Evolutionary conservation across 1,284 basidiomycete genomes (phyloP).

Genomic region (Sporisorium reilianum): DNA sequence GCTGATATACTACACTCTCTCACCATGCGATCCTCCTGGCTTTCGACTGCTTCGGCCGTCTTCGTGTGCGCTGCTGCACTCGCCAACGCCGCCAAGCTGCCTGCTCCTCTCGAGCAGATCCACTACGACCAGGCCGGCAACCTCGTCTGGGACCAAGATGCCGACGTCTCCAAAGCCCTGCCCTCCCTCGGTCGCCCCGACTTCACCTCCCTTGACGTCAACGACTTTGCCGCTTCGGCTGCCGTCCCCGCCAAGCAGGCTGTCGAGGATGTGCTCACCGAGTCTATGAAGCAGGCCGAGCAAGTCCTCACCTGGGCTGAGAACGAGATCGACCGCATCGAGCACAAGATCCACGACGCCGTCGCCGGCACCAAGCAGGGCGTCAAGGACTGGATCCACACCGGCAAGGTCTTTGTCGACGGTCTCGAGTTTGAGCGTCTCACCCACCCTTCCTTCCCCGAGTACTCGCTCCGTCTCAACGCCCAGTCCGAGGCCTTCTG

Average conservation of each 20-base stretch:
- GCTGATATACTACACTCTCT: conserved; percentile 1
- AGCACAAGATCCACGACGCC: conserved; percentile 45
- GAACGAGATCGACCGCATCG: conserved; percentile 50
- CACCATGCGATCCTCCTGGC: conserved; percentile 61
- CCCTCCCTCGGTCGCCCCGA: conserved; percentile 55
- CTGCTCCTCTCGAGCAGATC: conserved; percentile 54
- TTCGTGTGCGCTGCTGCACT: conserved; percentile 59
- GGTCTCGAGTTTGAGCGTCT: conserved; percentile 75
- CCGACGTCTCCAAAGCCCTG: conserved; percentile 13
- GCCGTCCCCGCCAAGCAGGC: conserved; percentile 71
- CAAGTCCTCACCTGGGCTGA: conserved; percentile 68
- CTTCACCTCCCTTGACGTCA: conserved; percentile 48
- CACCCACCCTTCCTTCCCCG: conserved; percentile 77
- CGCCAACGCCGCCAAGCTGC: conserved; percentile 49
- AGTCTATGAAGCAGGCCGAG: conserved; percentile 58
- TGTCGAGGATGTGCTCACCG: conserved; percentile 70
- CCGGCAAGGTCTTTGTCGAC: conserved; percentile 70
- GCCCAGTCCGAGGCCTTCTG: conserved; percentile 73
- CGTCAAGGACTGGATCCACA: conserved; percentile 50
- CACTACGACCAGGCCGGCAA: conserved; percentile 56
- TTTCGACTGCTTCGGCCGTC: conserved; percentile 57
- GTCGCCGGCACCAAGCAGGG: conserved; percentile 41
- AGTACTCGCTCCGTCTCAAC: conserved; percentile 78
- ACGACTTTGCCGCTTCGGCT: conserved; percentile 28
- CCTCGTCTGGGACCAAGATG: conserved; percentile 55